Conservation (phyloP, 495 filamentous ascomycete genomes). For the Tuber aestivum region DNA sequence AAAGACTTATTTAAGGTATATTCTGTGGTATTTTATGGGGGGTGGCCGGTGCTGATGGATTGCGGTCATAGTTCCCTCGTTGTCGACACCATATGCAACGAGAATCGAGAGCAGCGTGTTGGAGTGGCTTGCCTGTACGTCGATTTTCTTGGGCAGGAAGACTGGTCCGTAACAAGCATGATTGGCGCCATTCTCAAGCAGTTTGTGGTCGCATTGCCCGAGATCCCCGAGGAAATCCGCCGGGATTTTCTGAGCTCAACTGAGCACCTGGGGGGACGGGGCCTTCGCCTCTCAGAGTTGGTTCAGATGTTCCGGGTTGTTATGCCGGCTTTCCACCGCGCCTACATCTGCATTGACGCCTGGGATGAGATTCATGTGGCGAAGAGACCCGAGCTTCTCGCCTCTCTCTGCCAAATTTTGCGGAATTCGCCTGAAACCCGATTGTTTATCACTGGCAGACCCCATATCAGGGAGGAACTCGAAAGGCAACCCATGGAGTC, state of each 20-base stretch:
- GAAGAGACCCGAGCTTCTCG: background rate
- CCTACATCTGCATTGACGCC: background rate
- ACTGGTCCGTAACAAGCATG: background rate
- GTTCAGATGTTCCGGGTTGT: background rate
- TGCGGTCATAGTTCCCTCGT: background rate
- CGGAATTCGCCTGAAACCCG: background rate
- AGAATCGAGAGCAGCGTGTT: background rate
- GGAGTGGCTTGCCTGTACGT: slow-evolving; percentile 1
- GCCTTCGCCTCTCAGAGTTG: background rate
- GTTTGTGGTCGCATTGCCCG: background rate
- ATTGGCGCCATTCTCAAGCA: background rate
- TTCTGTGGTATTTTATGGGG: background rate
- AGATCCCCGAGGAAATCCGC: background rate
- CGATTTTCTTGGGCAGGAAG: slow-evolving; percentile 3
- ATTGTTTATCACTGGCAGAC: background rate
- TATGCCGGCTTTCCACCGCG: background rate
- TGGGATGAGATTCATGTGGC: slow-evolving; percentile 1
- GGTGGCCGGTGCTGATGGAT: background rate
- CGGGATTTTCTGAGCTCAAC: background rate
- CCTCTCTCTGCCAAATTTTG: background rate
- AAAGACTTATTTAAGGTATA: background rate
- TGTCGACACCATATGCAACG: slow-evolving; percentile 1
- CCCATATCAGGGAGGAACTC: background rate
- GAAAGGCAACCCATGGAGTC: background rate
- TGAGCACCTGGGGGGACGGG: background rate